These are phyloP conservation scores for Teunomyces stri DNA, from an alignment of 805 yeast species.

Conservation along the genomic window DNA sequence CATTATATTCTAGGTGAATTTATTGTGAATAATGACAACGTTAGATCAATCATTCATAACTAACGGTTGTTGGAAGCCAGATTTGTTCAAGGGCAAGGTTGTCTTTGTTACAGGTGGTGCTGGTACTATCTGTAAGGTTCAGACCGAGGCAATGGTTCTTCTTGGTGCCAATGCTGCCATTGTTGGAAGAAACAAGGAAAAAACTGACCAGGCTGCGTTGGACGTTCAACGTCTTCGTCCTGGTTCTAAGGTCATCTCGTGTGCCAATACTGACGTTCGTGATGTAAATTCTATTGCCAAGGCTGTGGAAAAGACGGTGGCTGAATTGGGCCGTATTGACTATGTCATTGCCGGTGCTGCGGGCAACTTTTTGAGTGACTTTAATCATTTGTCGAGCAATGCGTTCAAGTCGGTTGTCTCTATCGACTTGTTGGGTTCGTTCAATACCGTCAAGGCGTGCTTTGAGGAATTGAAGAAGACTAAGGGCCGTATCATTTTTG, in stretches of 20 bases:
- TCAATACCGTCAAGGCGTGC: slow-evolving; percentile 40
- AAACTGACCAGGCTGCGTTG: slow-evolving; percentile 22
- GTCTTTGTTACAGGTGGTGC: slow-evolving; percentile 32
- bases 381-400: slow-evolving; percentile 42
- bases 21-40: not conserved
- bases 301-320: slow-evolving; percentile 23
- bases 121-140: slow-evolving; percentile 28
- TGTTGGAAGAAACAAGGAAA: slow-evolving; percentile 24
- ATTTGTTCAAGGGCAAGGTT: slow-evolving; percentile 28
- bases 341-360: slow-evolving; percentile 47
- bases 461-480: slow-evolving; percentile 36
- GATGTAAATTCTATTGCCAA: slow-evolving; percentile 20
- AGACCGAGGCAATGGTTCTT: slow-evolving; percentile 27
- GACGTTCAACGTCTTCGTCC: slow-evolving; percentile 22
- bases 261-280: slow-evolving; percentile 23
- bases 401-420: slow-evolving; percentile 39
- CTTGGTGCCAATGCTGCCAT: slow-evolving; percentile 30
- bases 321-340: slow-evolving; percentile 41
- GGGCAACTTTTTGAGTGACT: slow-evolving; percentile 41
- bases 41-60: slow-evolving; percentile 19
- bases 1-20: not conserved
- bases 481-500: slow-evolving; percentile 37
- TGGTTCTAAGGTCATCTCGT: slow-evolving; percentile 23
- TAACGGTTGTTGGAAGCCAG: slow-evolving; percentile 22
- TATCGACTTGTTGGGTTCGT: slow-evolving; percentile 42